Percentiles rank a stretch among this genome's conserved stretches.
phyloP scores from a whole-genome alignment of 1,284 basidiomycete species.

The Moesziomyces parantarcticus region DNA sequence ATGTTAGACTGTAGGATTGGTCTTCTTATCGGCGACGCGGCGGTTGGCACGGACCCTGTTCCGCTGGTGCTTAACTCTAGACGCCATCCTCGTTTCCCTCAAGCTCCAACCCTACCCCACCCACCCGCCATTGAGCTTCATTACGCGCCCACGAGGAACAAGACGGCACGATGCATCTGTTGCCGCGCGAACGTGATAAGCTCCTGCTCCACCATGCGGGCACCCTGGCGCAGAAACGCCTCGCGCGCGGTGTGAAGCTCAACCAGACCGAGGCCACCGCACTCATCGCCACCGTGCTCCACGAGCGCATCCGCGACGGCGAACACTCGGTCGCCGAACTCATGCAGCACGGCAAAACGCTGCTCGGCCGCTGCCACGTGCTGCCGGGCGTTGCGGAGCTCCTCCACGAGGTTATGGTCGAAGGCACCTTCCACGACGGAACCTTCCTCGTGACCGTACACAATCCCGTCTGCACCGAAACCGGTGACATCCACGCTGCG shows the following conservation, averaged over 20 bases:
- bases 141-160: not conserved
- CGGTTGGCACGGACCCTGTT: not conserved
- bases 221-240: constrained; percentile 87
- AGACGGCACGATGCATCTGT: constrained; percentile 59
- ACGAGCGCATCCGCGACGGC: constrained; percentile 96
- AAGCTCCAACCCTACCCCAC: not conserved
- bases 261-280: constrained; percentile 90
- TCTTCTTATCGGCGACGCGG: not conserved
- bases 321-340: constrained; percentile 85
- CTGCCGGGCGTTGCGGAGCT: constrained; percentile 73
- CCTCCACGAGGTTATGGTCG: constrained; percentile 67
- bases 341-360: constrained; percentile 79
- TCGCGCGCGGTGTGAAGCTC: constrained; percentile 86
- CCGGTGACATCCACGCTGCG: constrained; percentile 81
- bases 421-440: constrained; percentile 64
- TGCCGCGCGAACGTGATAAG: constrained; percentile 66
- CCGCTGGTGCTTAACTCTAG: too few species aligned
- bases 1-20: constrained; percentile 1
- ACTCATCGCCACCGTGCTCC: constrained; percentile 88
- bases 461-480: constrained; percentile 81
- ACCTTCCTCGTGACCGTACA: constrained; percentile 71
- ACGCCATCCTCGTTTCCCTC: not conserved
- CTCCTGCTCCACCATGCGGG: constrained; percentile 61
- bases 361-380: constrained; percentile 92
- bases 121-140: not conserved